phyloP scores from a whole-genome alignment of 768 basidiomycete genomes.

The Boletus pseudopeckii region DNA sequence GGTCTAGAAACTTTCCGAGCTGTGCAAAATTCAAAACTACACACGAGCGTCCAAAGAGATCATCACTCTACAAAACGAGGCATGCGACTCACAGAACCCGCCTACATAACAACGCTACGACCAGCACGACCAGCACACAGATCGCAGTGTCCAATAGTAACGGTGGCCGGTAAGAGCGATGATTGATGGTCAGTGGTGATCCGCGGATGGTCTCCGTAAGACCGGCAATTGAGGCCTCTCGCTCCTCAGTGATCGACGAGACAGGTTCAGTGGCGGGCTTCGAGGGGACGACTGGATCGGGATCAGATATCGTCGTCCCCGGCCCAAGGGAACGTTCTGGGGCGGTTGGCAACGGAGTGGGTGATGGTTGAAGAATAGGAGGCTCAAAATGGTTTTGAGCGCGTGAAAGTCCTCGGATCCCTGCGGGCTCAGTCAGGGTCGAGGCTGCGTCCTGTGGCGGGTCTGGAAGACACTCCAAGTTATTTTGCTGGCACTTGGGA shows the following conservation, averaged over 20 bases:
- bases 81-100: slow-evolving; percentile 42
- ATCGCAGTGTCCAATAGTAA: slow-evolving; percentile 72
- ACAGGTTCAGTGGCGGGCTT: slow-evolving; percentile 11
- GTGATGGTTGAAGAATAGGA: slow-evolving; percentile 17
- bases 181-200: slow-evolving; percentile 11
- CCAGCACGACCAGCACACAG: slow-evolving; percentile 64
- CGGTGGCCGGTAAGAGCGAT: slow-evolving; percentile 43
- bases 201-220: slow-evolving; percentile 18
- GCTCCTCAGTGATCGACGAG: slow-evolving; percentile 8
- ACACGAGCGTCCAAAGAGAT: slow-evolving; percentile 20
- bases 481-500: slow-evolving; percentile 65
- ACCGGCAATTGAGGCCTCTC: slow-evolving; percentile 6
- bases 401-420: slow-evolving; percentile 24
- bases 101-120: slow-evolving; percentile 65
- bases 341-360: slow-evolving; percentile 13
- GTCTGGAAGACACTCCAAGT: slow-evolving; percentile 71
- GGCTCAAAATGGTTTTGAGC: slow-evolving; percentile 10
- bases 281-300: slow-evolving; percentile 18
- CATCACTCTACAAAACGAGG: slow-evolving; percentile 12
- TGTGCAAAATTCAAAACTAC: slow-evolving; percentile 20
- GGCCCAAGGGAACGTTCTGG: slow-evolving; percentile 17
- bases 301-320: slow-evolving; percentile 11
- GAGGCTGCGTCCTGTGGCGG: slow-evolving; percentile 31
- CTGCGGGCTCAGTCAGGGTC: slow-evolving; percentile 16
- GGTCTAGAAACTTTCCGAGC: slow-evolving; percentile 22